Base-by-base conservation (phyloP, 768 basidiomycete genomes). In the Serendipita sp. region DNA sequence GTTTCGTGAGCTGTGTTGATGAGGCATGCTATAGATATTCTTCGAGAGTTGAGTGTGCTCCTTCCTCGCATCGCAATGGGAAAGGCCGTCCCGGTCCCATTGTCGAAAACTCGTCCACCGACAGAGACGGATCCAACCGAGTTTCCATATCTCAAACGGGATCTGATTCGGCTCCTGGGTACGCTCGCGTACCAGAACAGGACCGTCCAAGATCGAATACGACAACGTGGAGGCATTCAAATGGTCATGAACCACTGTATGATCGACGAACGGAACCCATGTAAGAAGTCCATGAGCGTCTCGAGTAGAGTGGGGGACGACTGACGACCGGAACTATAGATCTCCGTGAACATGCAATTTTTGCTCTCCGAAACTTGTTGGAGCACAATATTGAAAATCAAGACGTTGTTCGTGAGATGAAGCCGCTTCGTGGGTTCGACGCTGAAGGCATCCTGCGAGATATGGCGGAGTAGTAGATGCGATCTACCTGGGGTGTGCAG, bases 341-440 rank as follows among this genome's bases (percentile, higher is more conserved):
- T 73, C 75, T 98, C 51, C 85, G 91, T 20, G 94, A 97, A 74
- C 90, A 96, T 70, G 91, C 93, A 1, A 81, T 97, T 43, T 84
- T 96, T 66, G 80, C 90, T 20, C 76, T 96, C 20, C 82, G 82
- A 45, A 90, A 88, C 71, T 72, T 95, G 11, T 77, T 97, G 62
- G 77, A 85, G 66, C 76, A 78, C 41, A 96, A 96, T 71, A 65
- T 72, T 30, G 86, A 85, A 64, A 96, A 90, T 67, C 91, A 97
- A 72, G 78, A 77, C 2, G 76, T 90, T 43, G 85, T 98, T 51
- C 79, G 84, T 63, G 80, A 81, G 61, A 81, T 92, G 65, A 80
- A 83, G 69, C 85, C 85, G 7, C 42, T 42, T 20, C 30, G 56
- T 33, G 63, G 30, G 17, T 62, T 56, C 62, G 53, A 58, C 33